Conservation (phyloP, 2,329 filamentous ascomycete species). For the Cladosporium oxysporum region DNA sequence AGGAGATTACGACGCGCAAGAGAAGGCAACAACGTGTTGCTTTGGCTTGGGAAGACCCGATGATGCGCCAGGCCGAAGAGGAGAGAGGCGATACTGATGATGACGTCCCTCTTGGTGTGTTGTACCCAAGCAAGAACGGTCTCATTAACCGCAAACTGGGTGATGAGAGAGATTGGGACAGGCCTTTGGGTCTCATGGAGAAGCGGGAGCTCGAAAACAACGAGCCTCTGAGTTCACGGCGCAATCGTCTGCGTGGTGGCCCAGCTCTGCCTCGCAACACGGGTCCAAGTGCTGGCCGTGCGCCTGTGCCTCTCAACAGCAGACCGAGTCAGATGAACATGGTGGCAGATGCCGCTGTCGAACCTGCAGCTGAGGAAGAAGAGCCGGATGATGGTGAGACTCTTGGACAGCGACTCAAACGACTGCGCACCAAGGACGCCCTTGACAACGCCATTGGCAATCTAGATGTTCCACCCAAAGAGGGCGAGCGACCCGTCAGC, state of each 20-base stretch:
- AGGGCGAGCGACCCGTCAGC: constrained; percentile 47
- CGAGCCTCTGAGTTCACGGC: constrained; percentile 78
- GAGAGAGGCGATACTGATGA: constrained; percentile 62
- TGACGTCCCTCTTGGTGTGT: constrained; percentile 82
- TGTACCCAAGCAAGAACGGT: constrained; percentile 65
- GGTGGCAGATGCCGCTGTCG: background rate
- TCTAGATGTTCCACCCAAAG: constrained; percentile 30
- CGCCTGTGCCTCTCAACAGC: constrained; percentile 31
- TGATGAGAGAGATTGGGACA: constrained; percentile 52
- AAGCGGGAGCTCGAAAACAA: constrained; percentile 86
- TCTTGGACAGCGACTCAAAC: constrained; percentile 64
- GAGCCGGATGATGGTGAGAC: constrained; percentile 61
- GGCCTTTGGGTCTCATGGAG: constrained; percentile 74
- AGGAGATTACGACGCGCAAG: constrained; percentile 76
- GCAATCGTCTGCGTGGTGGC: constrained; percentile 70
- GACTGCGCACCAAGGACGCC: constrained; percentile 62
- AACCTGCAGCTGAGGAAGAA: constrained; percentile 32
- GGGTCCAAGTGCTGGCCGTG: constrained; percentile 31
- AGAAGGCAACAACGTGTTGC: constrained; percentile 76
- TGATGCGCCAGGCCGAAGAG: constrained; percentile 42
- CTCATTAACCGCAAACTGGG: constrained; percentile 50
- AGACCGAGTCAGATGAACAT: constrained; percentile 31
- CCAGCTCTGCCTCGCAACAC: constrained; percentile 30
- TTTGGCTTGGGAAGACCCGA: constrained; percentile 83
- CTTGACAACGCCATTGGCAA: constrained; percentile 47